phyloP scores from a whole-genome alignment of 257 asterid genomes.

The Nicotiana knightiana region DNA sequence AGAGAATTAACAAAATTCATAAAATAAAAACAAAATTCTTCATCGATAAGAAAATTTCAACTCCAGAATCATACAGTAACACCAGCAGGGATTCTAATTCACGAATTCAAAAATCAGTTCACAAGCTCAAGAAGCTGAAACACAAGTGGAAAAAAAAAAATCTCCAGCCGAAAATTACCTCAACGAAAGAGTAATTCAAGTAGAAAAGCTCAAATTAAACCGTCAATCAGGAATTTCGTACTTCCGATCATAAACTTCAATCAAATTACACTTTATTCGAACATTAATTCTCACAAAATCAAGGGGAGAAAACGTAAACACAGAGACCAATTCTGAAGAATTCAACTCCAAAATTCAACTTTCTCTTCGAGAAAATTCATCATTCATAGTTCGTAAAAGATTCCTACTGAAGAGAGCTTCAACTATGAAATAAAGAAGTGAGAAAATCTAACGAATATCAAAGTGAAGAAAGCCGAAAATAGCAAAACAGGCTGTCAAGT shows the following conservation, averaged over 20 bases:
- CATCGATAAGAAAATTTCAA: not conserved
- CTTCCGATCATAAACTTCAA: slow-evolving; percentile 24
- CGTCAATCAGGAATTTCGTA: slow-evolving; percentile 7
- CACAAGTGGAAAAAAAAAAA: not conserved
- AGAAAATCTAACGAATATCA: slow-evolving; percentile 10
- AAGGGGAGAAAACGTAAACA: not conserved
- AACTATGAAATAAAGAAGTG: slow-evolving; percentile 1
- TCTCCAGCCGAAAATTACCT: not conserved
- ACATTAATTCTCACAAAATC: not conserved
- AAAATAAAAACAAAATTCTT: slow-evolving; percentile 15
- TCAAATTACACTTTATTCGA: slow-evolving; percentile 10
- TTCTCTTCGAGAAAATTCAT: not conserved
- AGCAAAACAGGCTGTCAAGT: slow-evolving; percentile 41
- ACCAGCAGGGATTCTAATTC: not conserved
- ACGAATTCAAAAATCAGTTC: slow-evolving; percentile 10
- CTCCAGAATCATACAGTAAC: not conserved
- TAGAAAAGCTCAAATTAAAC: not conserved
- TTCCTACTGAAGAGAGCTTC: slow-evolving; percentile 16
- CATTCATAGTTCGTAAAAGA: not conserved
- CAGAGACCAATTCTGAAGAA: not conserved
- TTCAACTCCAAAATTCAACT: not conserved
- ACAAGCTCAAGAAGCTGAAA: not conserved
- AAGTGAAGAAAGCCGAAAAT: slow-evolving; percentile 27
- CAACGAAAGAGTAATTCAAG: not conserved
- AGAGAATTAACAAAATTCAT: slow-evolving; percentile 12